phyloP scores from a whole-genome alignment of 768 basidiomycete species.

The Pleurotus cornucopiae region DNA sequence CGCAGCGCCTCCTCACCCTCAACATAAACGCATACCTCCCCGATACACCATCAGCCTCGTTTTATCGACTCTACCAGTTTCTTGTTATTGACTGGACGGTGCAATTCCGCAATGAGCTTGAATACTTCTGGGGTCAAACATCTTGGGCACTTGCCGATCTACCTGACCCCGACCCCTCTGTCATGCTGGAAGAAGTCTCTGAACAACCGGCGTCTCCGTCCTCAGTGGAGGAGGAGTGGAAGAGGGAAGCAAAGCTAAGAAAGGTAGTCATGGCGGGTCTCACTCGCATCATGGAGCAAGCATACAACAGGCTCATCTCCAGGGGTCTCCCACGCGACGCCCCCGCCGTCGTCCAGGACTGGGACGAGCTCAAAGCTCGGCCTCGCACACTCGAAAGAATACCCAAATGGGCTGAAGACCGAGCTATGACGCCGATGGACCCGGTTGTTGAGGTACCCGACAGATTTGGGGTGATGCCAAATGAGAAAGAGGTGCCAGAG shows the following conservation, averaged over 20 bases:
- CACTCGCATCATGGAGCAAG: constrained; percentile 8
- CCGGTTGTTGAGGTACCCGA: no score
- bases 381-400: background rate
- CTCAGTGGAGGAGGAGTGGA: no score
- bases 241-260: background rate
- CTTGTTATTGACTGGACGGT: constrained; percentile 12
- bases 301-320: constrained; percentile 16
- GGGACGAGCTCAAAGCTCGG: background rate
- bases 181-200: no score
- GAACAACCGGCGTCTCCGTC: no score
- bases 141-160: constrained; percentile 15
- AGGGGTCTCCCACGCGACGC: constrained; percentile 15
- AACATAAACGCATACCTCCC: background rate
- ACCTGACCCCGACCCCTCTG: constrained; percentile 15
- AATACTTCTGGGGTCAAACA: constrained; percentile 16
- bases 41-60: constrained; percentile 18
- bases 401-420: background rate
- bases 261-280: constrained; percentile 13
- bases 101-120: constrained; percentile 11
- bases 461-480: no score
- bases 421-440: no score
- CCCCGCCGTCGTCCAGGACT: constrained; percentile 4
- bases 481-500: no score
- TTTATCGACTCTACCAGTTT: constrained; percentile 20
- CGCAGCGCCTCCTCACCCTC: background rate